Evolutionary conservation across 192 early-diverging fungal species (phyloP), one percentile per base, ranked within the genome.

Genomic region (Backusella australiensis): DNA sequence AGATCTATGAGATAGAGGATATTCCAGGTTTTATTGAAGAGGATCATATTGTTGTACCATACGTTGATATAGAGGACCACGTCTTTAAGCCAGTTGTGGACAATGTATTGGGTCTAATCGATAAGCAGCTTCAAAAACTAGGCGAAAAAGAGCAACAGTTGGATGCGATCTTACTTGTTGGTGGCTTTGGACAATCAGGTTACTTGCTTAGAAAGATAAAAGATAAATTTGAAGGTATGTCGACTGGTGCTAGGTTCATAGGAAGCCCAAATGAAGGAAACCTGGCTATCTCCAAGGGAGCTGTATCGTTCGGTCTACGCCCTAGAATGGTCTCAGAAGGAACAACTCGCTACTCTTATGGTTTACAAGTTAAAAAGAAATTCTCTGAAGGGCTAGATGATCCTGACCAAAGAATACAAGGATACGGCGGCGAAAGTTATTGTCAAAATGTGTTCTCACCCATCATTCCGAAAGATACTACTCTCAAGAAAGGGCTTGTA

Each of bases 71-170:
- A 42, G 75, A 83, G 34, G 79, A 84, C 44, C 38, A 78, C 5
- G 86, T 87, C 7, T 87, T 87, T 78, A 84, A 86, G 56, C 85
- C 84, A 26, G 85, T 87, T 41, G 80, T 86, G 21, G 74, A 85
- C 44, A 1, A 32, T 2, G 83, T 88, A 0, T 44, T 88, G 36
- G 73, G 73, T 12, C 56, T 86, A 34, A 86, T 88, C 68, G 80
- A 88, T 26, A 80, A 79, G 9, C 86, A 88, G 67, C 63, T 88
- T 82, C 39, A 44, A 68, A 46, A 68, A 71, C 29, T 81, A 82
- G 71, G 71, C 78, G n/a, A 81, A 73, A 34, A 77, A 69, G 32
- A 77, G 69, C 17, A 78, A 59, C 71, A 74, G 15, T 72, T 84
- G 26, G 79, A 82, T 19, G 84, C 87, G 15, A 83, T 88, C 19